Evolutionary conservation across 768 basidiomycete species (phyloP).

Genomic region (Lentinula raphanica): DNA sequence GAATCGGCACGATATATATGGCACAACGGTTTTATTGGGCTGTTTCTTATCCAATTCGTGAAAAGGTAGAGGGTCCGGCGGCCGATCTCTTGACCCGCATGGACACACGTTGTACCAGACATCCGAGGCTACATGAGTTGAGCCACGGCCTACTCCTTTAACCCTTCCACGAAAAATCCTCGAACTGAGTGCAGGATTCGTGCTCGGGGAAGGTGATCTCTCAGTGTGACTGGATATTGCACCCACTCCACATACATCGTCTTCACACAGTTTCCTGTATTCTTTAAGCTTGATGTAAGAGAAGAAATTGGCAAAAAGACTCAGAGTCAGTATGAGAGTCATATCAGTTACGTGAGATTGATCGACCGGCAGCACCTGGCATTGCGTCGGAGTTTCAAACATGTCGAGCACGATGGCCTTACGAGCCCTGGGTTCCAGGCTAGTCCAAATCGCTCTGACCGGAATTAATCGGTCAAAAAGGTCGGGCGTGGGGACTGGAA

Average conservation of each 20-base stretch:
- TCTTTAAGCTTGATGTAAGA: too few species aligned
- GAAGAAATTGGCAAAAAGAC: too few species aligned
- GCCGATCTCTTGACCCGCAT: constrained; percentile 6
- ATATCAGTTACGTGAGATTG: too few species aligned
- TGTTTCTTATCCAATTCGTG: constrained; percentile 2
- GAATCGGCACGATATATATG: constrained; percentile 8
- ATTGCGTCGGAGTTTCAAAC: too few species aligned
- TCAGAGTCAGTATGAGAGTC: too few species aligned
- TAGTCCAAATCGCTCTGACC: too few species aligned
- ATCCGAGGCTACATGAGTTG: constrained; percentile 12
- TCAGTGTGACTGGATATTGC: not conserved
- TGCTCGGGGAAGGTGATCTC: not conserved
- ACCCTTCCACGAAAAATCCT: not conserved
- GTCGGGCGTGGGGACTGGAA: too few species aligned
- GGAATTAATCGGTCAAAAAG: too few species aligned
- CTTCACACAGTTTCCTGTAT: too few species aligned
- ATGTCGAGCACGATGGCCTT: too few species aligned
- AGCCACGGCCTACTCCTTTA: not conserved
- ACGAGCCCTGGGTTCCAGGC: too few species aligned
- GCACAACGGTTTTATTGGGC: constrained; percentile 18
- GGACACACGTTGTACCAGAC: constrained; percentile 17
- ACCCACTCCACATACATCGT: not conserved
- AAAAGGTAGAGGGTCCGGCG: not conserved
- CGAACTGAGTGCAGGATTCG: not conserved
- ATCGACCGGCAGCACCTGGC: too few species aligned